phyloP scores from a whole-genome alignment of 257 asterid genomes.

The Solanum ossicruentum region DNA sequence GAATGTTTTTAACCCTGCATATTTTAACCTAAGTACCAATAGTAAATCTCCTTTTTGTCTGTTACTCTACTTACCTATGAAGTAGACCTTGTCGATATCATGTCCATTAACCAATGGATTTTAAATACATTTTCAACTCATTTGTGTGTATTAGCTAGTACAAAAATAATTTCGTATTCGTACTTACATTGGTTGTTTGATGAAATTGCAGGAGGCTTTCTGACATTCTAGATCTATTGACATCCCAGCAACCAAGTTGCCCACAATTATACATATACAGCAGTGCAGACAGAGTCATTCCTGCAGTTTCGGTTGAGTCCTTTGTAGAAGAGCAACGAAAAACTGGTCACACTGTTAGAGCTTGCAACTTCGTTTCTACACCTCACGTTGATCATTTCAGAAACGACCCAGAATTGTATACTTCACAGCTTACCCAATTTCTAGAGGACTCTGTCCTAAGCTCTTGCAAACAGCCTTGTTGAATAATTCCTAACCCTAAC shows the following conservation, averaged over 20 bases:
- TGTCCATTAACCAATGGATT: not conserved
- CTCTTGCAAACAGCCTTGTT: conserved; percentile 34
- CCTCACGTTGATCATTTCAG: conserved; percentile 95
- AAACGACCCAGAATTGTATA: conserved; percentile 57
- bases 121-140: not conserved
- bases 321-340: conserved; percentile 65
- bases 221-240: conserved; percentile 45
- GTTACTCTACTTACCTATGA: not conserved
- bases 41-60: not conserved
- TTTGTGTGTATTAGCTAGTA: not conserved
- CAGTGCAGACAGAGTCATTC: conserved; percentile 92
- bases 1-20: not conserved
- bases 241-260: conserved; percentile 74
- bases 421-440: conserved; percentile 74
- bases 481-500: conserved; percentile 11
- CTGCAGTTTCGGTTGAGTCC: conserved; percentile 66
- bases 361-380: conserved; percentile 71
- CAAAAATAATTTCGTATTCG: not conserved
- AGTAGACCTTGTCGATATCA: not conserved
- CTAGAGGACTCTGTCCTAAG: conserved; percentile 69
- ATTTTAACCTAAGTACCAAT: not conserved
- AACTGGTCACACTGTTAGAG: conserved; percentile 63
- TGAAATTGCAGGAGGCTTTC: conserved; percentile 62
- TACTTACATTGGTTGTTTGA: not conserved
- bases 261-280: conserved; percentile 91